These are phyloP conservation scores for Fusarium napiforme DNA, from an alignment of 2,329 filamentous ascomycete genomes.

Conservation along the genomic window DNA sequence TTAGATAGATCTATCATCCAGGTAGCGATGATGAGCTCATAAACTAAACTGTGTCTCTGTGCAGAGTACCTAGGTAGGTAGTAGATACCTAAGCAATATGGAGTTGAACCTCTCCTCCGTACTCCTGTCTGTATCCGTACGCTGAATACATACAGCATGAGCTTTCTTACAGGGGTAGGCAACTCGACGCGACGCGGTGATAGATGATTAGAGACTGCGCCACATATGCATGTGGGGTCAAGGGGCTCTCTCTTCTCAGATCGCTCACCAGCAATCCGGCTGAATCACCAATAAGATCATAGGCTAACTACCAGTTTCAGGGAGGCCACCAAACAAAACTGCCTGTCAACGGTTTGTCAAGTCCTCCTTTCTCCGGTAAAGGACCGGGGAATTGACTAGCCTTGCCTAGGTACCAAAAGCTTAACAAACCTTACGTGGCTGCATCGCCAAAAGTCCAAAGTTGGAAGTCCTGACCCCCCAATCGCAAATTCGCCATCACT, in stretches of 20 bases:
- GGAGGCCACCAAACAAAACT: constrained; percentile 30
- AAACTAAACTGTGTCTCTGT: too few relatives aligned
- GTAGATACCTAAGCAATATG: not conserved
- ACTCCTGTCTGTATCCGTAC: not conserved
- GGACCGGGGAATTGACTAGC: constrained; percentile 29
- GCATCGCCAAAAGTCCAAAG: constrained; percentile 40
- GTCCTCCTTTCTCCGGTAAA: constrained; percentile 35
- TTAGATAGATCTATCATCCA: not conserved
- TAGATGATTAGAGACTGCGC: constrained; percentile 23
- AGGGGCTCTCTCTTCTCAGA: constrained; percentile 20
- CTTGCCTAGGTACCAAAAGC: not conserved
- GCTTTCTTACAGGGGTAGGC: constrained; percentile 1
- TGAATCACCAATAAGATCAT: constrained; percentile 33
- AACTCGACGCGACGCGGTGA: constrained; percentile 4
- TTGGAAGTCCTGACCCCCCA: constrained; percentile 8
- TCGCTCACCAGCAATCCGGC: constrained; percentile 10
- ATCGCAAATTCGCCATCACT: constrained; percentile 24
- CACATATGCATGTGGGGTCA: constrained; percentile 33
- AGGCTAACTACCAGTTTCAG: constrained; percentile 7
- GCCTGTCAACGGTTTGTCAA: constrained; percentile 17
- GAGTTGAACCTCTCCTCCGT: not conserved
- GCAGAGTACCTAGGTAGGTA: not conserved
- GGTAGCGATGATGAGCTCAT: not conserved
- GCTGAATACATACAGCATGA: not conserved
- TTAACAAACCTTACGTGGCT: constrained; percentile 41